phyloP scores from a whole-genome alignment of 2,329 filamentous ascomycete species.

The Fusarium sp. region DNA sequence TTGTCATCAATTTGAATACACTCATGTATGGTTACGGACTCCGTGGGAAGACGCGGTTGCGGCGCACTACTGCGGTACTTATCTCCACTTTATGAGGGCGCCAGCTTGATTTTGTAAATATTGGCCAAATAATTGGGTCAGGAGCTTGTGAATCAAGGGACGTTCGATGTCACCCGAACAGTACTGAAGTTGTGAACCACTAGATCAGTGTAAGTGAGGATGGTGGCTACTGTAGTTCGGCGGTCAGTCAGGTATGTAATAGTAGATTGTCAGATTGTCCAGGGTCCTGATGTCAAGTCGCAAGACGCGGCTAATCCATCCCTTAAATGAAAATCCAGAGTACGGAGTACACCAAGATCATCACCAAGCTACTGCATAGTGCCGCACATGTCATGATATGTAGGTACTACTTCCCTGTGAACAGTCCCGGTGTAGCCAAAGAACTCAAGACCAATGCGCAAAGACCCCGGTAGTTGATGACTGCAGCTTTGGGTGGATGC shows the following conservation, averaged over 20 bases:
- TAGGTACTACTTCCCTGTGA: background rate
- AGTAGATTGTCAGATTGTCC: background rate
- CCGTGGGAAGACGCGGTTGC: background rate
- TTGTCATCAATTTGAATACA: background rate
- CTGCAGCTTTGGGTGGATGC: background rate
- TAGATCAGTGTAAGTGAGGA: background rate
- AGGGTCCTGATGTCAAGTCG: slow-evolving; percentile 15
- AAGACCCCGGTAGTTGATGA: background rate
- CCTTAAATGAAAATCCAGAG: background rate
- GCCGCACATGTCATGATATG: background rate
- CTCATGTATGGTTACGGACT: background rate
- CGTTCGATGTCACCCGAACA: background rate
- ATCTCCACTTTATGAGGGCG: background rate
- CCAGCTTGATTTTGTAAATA: background rate
- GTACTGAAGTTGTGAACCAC: background rate
- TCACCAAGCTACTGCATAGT: slow-evolving; percentile 2
- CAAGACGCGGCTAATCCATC: slow-evolving; percentile 12
- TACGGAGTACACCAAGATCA: background rate
- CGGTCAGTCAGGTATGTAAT: background rate
- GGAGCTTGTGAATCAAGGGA: background rate
- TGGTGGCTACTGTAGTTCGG: background rate
- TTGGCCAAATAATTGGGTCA: background rate
- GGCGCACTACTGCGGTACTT: background rate
- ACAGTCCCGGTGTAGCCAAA: background rate
- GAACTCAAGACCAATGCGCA: background rate